These are phyloP conservation scores for Jatropha podagrica DNA, from an alignment of 441 rosid genomes.

Conservation along the genomic window DNA sequence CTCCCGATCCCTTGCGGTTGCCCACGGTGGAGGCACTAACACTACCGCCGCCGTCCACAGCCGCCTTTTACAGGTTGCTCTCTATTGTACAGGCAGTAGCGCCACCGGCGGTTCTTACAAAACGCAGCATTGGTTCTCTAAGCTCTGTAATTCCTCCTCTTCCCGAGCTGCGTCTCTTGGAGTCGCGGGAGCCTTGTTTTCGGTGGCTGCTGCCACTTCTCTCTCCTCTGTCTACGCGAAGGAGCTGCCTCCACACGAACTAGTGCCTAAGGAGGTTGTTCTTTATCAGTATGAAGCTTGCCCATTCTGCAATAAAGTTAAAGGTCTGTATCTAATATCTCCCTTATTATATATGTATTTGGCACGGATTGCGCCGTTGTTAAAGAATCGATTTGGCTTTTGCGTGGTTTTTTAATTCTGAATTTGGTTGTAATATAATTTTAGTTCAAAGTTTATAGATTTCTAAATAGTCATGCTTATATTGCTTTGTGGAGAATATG, in stretches of 20 bases:
- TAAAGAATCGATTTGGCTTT: background rate
- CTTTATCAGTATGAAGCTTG: constrained; percentile 93
- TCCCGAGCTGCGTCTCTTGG: constrained; percentile 22
- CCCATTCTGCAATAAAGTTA: constrained; percentile 91
- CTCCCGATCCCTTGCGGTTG: constrained; percentile 29
- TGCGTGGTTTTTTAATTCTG: background rate
- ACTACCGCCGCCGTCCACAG: constrained; percentile 17
- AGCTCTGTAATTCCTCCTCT: constrained; percentile 19
- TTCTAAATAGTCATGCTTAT: no score
- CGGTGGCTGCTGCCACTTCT: constrained; percentile 47
- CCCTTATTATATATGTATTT: background rate
- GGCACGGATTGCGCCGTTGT: background rate
- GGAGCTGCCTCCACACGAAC: constrained; percentile 42
- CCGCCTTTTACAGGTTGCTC: constrained; percentile 28
- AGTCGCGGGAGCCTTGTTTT: constrained; percentile 37
- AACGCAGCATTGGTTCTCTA: constrained; percentile 28
- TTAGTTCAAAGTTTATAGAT: no score
- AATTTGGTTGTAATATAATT: background rate
- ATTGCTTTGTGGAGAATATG: no score
- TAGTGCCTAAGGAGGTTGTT: constrained; percentile 59
- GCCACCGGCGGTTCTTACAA: constrained; percentile 15
- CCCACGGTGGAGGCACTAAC: constrained; percentile 16
- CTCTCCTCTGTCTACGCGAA: constrained; percentile 50
- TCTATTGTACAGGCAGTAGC: constrained; percentile 27
- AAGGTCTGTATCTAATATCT: constrained; percentile 41